Percentiles rank a stretch among this genome's conserved stretches.
Conservation (phyloP, 2,329 filamentous ascomycete species). For the Fusarium marasasianum region DNA sequence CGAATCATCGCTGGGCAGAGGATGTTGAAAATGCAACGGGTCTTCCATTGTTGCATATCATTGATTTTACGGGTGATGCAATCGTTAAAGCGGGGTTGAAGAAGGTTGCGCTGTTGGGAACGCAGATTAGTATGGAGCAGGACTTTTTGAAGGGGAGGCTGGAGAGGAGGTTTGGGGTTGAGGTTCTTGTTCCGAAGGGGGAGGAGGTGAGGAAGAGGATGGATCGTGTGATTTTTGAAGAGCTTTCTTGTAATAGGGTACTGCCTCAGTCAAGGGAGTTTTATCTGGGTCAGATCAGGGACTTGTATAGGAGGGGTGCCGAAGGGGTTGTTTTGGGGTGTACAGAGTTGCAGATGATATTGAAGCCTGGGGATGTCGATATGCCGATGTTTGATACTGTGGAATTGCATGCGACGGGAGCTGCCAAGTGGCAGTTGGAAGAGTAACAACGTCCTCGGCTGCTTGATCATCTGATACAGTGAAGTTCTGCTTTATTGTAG, state of each 20-base stretch:
- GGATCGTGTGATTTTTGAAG: constrained; percentile 4
- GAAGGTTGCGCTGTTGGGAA: constrained; percentile 1
- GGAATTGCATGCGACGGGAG: not conserved
- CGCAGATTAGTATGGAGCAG: not conserved
- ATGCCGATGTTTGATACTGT: not conserved
- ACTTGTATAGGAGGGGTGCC: not conserved
- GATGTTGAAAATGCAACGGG: not conserved
- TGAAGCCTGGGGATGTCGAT: not conserved
- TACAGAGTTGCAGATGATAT: constrained; percentile 1
- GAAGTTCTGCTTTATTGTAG: not conserved
- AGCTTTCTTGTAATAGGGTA: not conserved
- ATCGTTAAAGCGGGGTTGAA: not conserved
- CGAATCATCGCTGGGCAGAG: constrained; percentile 1
- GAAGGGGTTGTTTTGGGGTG: not conserved
- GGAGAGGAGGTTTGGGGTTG: not conserved
- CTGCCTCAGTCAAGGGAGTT: not conserved
- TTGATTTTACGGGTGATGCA: not conserved
- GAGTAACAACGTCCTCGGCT: not conserved
- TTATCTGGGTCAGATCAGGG: not conserved
- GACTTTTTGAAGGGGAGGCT: not conserved
- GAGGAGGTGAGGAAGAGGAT: not conserved
- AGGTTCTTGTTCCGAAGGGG: not conserved
- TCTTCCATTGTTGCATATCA: not conserved
- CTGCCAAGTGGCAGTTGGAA: constrained; percentile 1
- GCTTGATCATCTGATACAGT: no score